A percentile compares a stretch with the other conserved stretches of the same genome.
phyloP scores from a whole-genome alignment of 192 early-diverging fungal species.

The Coemansia sp. region DNA sequence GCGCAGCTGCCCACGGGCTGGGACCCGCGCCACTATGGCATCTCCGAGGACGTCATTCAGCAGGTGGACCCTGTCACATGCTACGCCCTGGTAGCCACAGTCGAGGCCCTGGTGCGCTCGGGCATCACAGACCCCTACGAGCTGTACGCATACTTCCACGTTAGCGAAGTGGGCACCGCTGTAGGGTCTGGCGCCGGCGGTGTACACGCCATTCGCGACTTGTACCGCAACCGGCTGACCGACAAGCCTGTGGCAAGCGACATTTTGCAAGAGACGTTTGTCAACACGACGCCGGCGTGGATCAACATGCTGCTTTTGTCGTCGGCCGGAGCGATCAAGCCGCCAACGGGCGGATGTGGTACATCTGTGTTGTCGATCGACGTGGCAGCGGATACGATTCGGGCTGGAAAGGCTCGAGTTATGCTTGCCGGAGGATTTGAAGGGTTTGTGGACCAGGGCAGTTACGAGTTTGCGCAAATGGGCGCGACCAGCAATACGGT shows the following conservation, averaged over 20 bases:
- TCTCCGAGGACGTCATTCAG: constrained; percentile 83
- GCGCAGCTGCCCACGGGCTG: constrained; percentile 96
- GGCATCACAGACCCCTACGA: constrained; percentile 98
- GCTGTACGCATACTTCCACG: constrained; percentile 94
- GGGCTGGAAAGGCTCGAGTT: constrained; percentile 87
- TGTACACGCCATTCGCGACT: constrained; percentile 69
- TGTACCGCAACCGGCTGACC: constrained; percentile 75
- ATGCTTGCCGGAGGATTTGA: constrained; percentile 93
- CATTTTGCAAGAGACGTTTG: constrained; percentile 92
- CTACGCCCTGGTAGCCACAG: constrained; percentile 85
- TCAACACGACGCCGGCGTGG: constrained; percentile 71
- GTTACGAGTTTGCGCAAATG: constrained; percentile 98
- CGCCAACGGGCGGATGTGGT: constrained; percentile 84
- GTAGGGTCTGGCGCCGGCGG: constrained; percentile 92
- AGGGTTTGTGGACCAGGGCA: constrained; percentile 90
- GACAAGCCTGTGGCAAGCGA: constrained; percentile 88
- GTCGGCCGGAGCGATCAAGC: constrained; percentile 84
- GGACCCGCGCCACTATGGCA: constrained; percentile 87
- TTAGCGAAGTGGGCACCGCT: constrained; percentile 87
- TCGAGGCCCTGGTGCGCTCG: constrained; percentile 85
- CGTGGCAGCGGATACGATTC: constrained; percentile 86
- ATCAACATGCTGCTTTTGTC: constrained; percentile 95
- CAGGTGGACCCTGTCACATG: constrained; percentile 93
- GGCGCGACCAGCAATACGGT: constrained; percentile 87
- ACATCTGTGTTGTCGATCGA: constrained; percentile 90